Conservation (phyloP, 371 early-diverging fungal genomes). For the Conidiobolus incongruus region DNA sequence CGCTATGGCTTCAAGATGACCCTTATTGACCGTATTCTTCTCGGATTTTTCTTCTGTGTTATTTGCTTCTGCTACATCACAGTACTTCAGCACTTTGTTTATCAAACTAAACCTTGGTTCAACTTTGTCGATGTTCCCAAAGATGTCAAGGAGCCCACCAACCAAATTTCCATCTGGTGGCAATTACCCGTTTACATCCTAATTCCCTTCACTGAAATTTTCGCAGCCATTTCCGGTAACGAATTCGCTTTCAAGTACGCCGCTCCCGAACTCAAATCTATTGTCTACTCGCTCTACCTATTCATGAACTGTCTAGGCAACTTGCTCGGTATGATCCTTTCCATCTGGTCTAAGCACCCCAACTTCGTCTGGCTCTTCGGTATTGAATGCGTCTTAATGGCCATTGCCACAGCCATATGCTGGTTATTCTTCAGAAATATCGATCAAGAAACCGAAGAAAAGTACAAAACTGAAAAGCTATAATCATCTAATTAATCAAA, state of each 20-base stretch:
- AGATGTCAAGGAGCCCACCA: slow-evolving; percentile 8
- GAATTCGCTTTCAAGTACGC: slow-evolving; percentile 63
- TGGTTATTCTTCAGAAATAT: slow-evolving; percentile 10
- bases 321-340: slow-evolving; percentile 35
- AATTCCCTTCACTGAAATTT: slow-evolving; percentile 25
- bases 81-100: slow-evolving; percentile 39
- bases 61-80: slow-evolving; percentile 47
- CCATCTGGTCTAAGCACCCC: slow-evolving; percentile 36
- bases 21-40: slow-evolving; percentile 40
- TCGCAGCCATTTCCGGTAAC: slow-evolving; percentile 46
- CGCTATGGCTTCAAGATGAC: slow-evolving; percentile 32
- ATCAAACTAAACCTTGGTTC: slow-evolving; percentile 25
- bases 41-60: slow-evolving; percentile 38
- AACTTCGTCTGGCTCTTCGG: slow-evolving; percentile 40
- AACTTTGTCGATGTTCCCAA: slow-evolving; percentile 13
- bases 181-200: slow-evolving; percentile 42
- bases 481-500: no score
- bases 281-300: slow-evolving; percentile 44
- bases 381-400: slow-evolving; percentile 21
- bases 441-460: slow-evolving; percentile 8
- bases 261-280: slow-evolving; percentile 44
- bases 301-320: slow-evolving; percentile 41
- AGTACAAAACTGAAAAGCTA: no score
- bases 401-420: slow-evolving; percentile 13
- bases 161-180: slow-evolving; percentile 30